Base-by-base conservation (phyloP, 108 stramenopile genomes). In the Conticribra guillardii region DNA sequence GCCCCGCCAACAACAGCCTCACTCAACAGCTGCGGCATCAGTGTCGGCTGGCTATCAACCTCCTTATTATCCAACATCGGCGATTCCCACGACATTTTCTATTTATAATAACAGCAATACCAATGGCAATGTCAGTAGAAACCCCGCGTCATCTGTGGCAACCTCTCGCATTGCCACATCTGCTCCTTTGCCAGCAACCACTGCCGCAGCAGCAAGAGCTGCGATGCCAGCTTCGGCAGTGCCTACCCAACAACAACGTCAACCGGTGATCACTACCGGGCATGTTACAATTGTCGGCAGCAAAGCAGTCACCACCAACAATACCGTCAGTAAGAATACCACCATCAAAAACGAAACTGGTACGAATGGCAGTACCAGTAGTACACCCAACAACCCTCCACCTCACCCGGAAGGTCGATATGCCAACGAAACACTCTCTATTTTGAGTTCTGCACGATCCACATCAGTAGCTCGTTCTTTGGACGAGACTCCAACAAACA, bases 371-470 rank as follows among this genome's bases (percentile, higher is more conserved):
- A 22, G 5, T 4, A 51, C 21, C 50, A n/a, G 8, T 5, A 22
- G 21, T 22, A 51, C 8, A 11, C 4, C n/a, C n/a, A 51, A 21
- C 4, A 51, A n/a, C 50, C 19, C 21, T n/a, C 21, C 50, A 21
- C 50, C 21, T 22, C 50, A 21, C 16, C 50, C 50, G 5, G 21
- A 9, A 4, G 50, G 50, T 22, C 50, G 50, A 9, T 51, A 51
- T 19, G 50, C 50, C n/a, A 51, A 51, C 50, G 50, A n/a, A n/a
- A 51, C 50, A 51, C 50, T 51, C 5, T 9, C 50, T 5, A n/a
- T 51, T 22, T 19, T 51, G 50, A 51, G 50, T 5, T 21, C 50
- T 4, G 50, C 50, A 11, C 11, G 5, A 5, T 41, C 37, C 37
- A 11, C 5, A 11, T 9, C 5, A 11, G 11, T 5, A 41, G 37